Percentiles rank a stretch among this genome's conserved stretches.
Conservation (phyloP, 257 asterid species). For the Ophiorrhiza pumila region DNA sequence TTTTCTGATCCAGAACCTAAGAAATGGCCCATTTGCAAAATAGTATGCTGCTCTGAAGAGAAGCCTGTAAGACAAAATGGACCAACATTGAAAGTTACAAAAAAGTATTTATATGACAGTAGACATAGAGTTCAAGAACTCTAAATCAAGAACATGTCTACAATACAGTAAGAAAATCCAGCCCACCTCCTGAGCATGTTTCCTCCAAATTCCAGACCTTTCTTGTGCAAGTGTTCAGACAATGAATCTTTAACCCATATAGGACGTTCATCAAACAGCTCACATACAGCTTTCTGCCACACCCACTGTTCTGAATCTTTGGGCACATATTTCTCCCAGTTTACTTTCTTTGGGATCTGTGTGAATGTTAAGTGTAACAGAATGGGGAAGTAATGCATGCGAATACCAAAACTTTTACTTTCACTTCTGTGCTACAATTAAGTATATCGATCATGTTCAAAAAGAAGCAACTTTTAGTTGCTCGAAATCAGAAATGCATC, state of each 20-base stretch:
- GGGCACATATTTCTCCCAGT: constrained; percentile 76
- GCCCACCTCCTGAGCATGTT: constrained; percentile 64
- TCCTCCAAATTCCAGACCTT: constrained; percentile 48
- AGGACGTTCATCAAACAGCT: constrained; percentile 84
- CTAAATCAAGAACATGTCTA: constrained; percentile 10
- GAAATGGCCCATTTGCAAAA: constrained; percentile 87
- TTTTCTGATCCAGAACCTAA: constrained; percentile 84
- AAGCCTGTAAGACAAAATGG: constrained; percentile 51
- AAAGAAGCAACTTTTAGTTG: neutral
- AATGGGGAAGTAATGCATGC: constrained; percentile 11
- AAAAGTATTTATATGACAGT: constrained; percentile 19
- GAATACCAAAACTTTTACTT: neutral
- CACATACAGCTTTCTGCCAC: constrained; percentile 69
- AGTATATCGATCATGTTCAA: neutral
- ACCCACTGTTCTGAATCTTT: constrained; percentile 61
- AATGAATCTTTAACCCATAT: constrained; percentile 76
- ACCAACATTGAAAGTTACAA: constrained; percentile 16
- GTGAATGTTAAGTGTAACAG: constrained; percentile 68
- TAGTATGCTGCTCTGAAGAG: constrained; percentile 82
- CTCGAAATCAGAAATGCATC: neutral
- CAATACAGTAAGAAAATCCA: constrained; percentile 4
- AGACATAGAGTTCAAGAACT: constrained; percentile 10
- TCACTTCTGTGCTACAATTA: neutral
- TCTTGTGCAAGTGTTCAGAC: constrained; percentile 54
- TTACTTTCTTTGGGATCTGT: constrained; percentile 88